phyloP scores from a whole-genome alignment of 495 filamentous ascomycete genomes.

The Melanomma pulvis-pyrius region DNA sequence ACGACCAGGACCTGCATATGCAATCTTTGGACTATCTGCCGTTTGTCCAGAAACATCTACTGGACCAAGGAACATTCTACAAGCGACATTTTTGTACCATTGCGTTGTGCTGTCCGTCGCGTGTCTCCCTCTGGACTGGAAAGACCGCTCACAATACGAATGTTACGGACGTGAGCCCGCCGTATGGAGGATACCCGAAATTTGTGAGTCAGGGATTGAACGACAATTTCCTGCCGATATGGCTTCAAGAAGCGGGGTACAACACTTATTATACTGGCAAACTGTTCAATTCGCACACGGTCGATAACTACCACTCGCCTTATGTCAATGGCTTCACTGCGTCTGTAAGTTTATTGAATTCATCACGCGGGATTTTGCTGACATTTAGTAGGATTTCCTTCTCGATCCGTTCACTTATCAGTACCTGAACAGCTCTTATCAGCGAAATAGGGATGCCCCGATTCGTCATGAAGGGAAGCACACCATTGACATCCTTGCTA shows the following conservation, averaged over 20 bases:
- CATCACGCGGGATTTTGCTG: neutral
- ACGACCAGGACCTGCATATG: slow-evolving; percentile 44
- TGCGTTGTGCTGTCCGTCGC: slow-evolving; percentile 45
- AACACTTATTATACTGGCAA: slow-evolving; percentile 76
- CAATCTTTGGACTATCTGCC: slow-evolving; percentile 43
- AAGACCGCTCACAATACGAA: slow-evolving; percentile 74
- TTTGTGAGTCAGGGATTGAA: slow-evolving; percentile 69
- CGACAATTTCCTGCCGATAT: slow-evolving; percentile 66
- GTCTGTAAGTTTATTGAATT: slow-evolving; percentile 42
- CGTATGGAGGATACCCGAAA: slow-evolving; percentile 66
- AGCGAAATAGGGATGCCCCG: slow-evolving; percentile 60
- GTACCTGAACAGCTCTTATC: slow-evolving; percentile 68
- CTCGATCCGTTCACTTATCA: slow-evolving; percentile 73
- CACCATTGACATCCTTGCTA: slow-evolving; percentile 62
- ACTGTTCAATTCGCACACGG: slow-evolving; percentile 61
- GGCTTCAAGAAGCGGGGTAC: slow-evolving; percentile 72
- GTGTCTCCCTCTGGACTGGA: slow-evolving; percentile 56
- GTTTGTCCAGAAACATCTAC: slow-evolving; percentile 38
- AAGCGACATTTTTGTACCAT: slow-evolving; percentile 41
- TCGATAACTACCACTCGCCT: slow-evolving; percentile 48
- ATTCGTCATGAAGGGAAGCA: slow-evolving; percentile 49
- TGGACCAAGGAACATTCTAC: slow-evolving; percentile 38
- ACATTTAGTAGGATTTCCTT: slow-evolving; percentile 57
- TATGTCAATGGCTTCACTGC: slow-evolving; percentile 59
- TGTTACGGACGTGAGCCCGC: slow-evolving; percentile 68